Base-by-base conservation (phyloP, 2,329 filamentous ascomycete genomes). In the Dactylellina drechsleri region DNA sequence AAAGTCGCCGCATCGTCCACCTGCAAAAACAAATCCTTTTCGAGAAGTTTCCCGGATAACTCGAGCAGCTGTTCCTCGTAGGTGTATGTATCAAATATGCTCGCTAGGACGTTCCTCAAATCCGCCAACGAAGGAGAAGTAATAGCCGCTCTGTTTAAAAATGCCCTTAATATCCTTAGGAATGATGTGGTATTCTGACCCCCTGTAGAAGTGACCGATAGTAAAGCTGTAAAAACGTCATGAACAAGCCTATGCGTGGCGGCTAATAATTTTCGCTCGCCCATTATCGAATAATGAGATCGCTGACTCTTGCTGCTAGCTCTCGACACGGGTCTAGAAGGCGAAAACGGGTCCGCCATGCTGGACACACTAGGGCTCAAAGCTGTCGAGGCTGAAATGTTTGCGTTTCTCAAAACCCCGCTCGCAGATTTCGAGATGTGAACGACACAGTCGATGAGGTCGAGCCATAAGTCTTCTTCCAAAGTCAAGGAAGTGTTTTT, bases 81-180 rank as follows among this genome's bases (percentile, higher is more conserved):
- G 0, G 93, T 90, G 81, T 99, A 99, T 0, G 95, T 94, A 0
- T 94, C 89, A 83, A 99, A 98, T 66, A 99, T 94, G 12, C 93
- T 95, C 0, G 88, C 85, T 1, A 99, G 86, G 0, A 98, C 93
- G 5, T 88, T 87, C 52, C 95, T 90, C 2, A 99, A 86, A 80
- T 98, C 93, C 0, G 92, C 90, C 1, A 99, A 85, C 12, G 91
- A 96, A 0, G 95, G 93, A 0, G 93, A 96, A 16, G 90, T 89
- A 23, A 88, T 86, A 0, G 92, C 91, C 0, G 93, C 94, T 53
- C 92, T 89, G 0, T 91, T 89, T 31, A 99, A 87, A 81, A 99
- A 99, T 4, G 92, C 91, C 57, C 93, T 89, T 13, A 99, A 85
- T 77, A 99, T 92, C 67, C 91, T 91, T 10, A 99, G 86, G 82